phyloP scores from a whole-genome alignment of 2,329 filamentous ascomycete genomes.

The Aureobasidium leucospermi region DNA sequence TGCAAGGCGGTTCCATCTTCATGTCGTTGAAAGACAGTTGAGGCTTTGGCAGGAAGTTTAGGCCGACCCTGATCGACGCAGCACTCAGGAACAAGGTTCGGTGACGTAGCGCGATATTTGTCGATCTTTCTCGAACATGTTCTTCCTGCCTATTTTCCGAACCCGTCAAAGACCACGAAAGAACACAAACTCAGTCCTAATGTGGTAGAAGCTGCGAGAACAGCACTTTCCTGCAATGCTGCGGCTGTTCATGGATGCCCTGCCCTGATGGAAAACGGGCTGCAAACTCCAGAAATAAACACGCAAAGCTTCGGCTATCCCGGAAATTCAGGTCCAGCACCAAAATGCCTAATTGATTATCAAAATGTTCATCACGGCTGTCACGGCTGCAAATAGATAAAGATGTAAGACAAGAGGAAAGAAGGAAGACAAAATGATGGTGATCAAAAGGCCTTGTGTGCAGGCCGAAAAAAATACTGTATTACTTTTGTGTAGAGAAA shows the following conservation, averaged over 20 bases:
- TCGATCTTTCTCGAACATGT: background rate
- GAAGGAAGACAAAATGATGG: background rate
- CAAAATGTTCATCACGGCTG: conserved; percentile 4
- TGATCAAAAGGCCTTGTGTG: too few species aligned
- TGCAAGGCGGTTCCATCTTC: background rate
- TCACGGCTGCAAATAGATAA: background rate
- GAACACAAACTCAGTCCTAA: too few species aligned
- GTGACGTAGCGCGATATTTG: background rate
- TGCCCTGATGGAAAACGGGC: background rate
- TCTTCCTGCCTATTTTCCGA: background rate
- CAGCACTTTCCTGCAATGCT: too few species aligned
- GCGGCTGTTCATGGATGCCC: background rate
- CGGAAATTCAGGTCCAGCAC: too few species aligned
- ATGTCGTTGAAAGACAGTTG: background rate
- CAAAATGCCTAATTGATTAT: background rate
- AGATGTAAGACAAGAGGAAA: background rate
- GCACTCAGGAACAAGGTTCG: background rate
- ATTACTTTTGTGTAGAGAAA: background rate
- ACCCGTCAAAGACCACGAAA: too few species aligned
- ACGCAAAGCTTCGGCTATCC: background rate
- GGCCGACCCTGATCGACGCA: background rate
- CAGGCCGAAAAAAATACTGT: background rate
- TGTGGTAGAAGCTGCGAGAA: too few species aligned
- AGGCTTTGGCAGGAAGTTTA: background rate
- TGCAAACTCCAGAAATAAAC: background rate